Percentiles rank a stretch among this genome's conserved stretches.
Evolutionary conservation across 176 grass and related monocot species (phyloP).

Genomic region (Oryza rufipogon): DNA sequence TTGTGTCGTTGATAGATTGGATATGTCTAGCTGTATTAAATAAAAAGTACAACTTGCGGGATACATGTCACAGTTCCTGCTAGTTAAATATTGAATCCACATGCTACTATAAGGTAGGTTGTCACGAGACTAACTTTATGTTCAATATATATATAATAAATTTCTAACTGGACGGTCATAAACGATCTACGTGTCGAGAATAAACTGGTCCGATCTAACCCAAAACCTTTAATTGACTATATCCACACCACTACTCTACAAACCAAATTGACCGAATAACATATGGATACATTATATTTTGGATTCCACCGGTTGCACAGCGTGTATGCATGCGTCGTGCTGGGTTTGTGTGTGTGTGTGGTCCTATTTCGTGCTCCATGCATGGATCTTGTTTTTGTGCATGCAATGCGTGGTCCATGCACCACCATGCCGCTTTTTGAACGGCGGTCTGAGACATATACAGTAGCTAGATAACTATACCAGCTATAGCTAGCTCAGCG

Average conservation of each 20-base stretch:
- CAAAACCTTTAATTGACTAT: not conserved
- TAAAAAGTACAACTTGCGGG: not conserved
- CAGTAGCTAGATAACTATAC: too few relatives aligned
- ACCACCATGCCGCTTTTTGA: not conserved
- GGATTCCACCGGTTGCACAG: not conserved
- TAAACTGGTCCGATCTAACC: not conserved
- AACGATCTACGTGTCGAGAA: rapidly evolving
- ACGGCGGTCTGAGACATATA: constrained; percentile 9
- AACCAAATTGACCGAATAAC: not conserved
- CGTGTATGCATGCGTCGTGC: not conserved
- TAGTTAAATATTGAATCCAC: not conserved
- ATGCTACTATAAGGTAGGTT: not conserved
- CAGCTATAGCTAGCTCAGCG: too few relatives aligned
- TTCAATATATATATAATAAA: not conserved
- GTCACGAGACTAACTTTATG: not conserved
- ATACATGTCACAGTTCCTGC: not conserved
- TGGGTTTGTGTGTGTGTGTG: not conserved
- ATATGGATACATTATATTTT: not conserved
- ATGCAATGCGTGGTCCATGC: constrained; percentile 31
- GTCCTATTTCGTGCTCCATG: not conserved
- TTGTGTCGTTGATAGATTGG: not conserved
- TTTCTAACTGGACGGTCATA: not conserved
- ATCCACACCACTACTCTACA: not conserved
- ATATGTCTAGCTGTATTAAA: not conserved
- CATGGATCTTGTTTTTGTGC: not conserved